Base-by-base conservation (phyloP, 2,329 filamentous ascomycete species). In the Colletotrichum sp. region DNA sequence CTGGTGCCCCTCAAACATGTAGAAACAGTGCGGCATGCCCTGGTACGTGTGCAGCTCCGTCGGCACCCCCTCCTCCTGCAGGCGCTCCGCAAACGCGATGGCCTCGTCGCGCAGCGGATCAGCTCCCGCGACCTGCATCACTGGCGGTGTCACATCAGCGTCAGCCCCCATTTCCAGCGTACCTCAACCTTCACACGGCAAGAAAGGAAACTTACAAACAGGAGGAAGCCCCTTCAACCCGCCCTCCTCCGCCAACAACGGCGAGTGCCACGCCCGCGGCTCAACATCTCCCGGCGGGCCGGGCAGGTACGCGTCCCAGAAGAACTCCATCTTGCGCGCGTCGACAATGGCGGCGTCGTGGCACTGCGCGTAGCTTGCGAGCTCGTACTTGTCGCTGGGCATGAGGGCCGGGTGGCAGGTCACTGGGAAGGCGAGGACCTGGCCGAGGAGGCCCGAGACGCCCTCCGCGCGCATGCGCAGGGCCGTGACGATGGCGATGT, bases 21-120 rank as follows among this genome's bases (percentile, higher is more conserved):
- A 80, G 68, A 85, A 85, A 61, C 80, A 81, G 74, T 86, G 84
- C 26, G 83, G 84, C 77, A 86, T 72, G 8, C 84, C 84, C 24
- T 77, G 69, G 70, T 83, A 85, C 26, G 79, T 75, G 52, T 82
- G 77, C n/a, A 84, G 66, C 61, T 83, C 80, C 21, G 81, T 81
- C 6, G 82, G 78, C 10, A 81, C 81, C 28, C 83, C 83, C 8
- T 82, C 83, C 1, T 77, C 78, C 65, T 80, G 60, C 28, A 86
- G 79, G 10, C 80, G 80, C 73, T 85, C 84, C 8, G 82, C 83
- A 62, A 84, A 85, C 3, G 84, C 85, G 34, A 86, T 79, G 10
- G 78, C 83, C 28, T 86, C 85, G 67, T 86, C 85, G 18, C 84
- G 80, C n/a, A 85, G 77, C 4, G 81, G 76, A 71, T 86, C 85